Base-by-base conservation (phyloP, 2,329 filamentous ascomycete species). In the Botrytis pseudocinerea region DNA sequence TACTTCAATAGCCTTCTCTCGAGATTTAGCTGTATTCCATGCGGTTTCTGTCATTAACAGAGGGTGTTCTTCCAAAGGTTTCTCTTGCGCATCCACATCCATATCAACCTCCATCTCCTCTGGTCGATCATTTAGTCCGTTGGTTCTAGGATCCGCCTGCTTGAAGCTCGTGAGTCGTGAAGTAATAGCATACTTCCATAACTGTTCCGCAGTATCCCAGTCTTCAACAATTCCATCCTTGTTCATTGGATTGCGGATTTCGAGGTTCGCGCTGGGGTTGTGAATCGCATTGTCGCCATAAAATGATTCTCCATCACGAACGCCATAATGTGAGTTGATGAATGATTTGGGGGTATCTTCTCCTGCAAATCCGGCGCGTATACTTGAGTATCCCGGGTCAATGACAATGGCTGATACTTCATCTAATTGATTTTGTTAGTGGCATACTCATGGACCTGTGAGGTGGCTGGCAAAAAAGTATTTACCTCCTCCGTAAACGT, bases 321-420 rank as follows among this genome's bases (percentile, higher is more conserved):
- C 79, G 71, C 93, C 95, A 84, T 99, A 99, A 84, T 92, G 94
- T 62, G 94, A 96, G 42, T 95, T 95, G 73, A 97, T 88, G 73
- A 98, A 91, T 44, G 93, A 94, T 85, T 98, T 98, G 78, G 96
- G 96, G 0, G 94, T 92, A 84, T 99, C 96, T 88, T 99, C 97
- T 81, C 97, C 96, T 20, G 97, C 97, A 81, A 98, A 99, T 73
- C 96, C 96, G 74, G 95, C 96, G 83, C 97, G 94, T 59, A 93
- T 95, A 78, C 90, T 92, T 80, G 93, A 93, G 85, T 94, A 98
- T 75, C 97, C 96, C 4, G 96, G 93, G 81, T 99, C 96, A 81
- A 99, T 93, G 54, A 99, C 93, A 78, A 99, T 92, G 70, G 97
- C 97, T 51, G 95, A 97, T 77, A 99, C 95, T 85, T 99, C 96